Conservation (phyloP, 1,284 basidiomycete genomes). For the Afroboletus lepidellus region DNA sequence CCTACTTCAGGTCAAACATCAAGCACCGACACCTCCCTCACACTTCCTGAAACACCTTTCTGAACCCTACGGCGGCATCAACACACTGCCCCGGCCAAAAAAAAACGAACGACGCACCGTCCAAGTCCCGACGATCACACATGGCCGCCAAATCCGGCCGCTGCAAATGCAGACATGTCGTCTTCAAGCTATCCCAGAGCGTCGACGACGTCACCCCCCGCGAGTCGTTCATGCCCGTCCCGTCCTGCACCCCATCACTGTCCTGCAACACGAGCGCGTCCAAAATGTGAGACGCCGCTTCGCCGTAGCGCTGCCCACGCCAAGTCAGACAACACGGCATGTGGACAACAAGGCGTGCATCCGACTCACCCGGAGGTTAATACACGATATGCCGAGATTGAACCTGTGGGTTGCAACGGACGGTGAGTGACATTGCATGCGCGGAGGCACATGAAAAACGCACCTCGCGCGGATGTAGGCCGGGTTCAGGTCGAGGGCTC, state of each 20-base stretch:
- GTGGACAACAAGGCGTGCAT: background rate
- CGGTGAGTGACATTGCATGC: background rate
- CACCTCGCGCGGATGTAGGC: slow-evolving; percentile 89
- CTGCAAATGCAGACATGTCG: slow-evolving; percentile 75
- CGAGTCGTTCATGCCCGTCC: slow-evolving; percentile 44
- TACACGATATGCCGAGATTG: slow-evolving; percentile 89
- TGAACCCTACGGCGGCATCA: slow-evolving; percentile 13
- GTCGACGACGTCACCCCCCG: slow-evolving; percentile 74
- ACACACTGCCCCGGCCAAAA: background rate
- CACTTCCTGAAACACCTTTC: slow-evolving; percentile 10
- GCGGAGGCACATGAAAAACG: slow-evolving; percentile 14
- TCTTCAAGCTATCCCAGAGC: slow-evolving; percentile 84
- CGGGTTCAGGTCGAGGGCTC: slow-evolving; percentile 88
- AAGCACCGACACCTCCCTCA: background rate
- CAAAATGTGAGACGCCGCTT: slow-evolving; percentile 82
- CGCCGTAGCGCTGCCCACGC: slow-evolving; percentile 63
- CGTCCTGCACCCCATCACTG: slow-evolving; percentile 62
- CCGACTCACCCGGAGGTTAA: slow-evolving; percentile 72
- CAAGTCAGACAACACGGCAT: background rate
- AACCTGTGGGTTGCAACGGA: slow-evolving; percentile 49
- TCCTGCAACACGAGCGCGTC: slow-evolving; percentile 87
- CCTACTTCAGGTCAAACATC: too few species aligned
- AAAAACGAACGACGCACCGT: slow-evolving; percentile 44
- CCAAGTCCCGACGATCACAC: slow-evolving; percentile 70
- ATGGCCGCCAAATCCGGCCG: slow-evolving; percentile 69